Percentiles rank a stretch among this genome's conserved stretches.
Conservation (phyloP, 257 asterid species). For the Plantago major region DNA sequence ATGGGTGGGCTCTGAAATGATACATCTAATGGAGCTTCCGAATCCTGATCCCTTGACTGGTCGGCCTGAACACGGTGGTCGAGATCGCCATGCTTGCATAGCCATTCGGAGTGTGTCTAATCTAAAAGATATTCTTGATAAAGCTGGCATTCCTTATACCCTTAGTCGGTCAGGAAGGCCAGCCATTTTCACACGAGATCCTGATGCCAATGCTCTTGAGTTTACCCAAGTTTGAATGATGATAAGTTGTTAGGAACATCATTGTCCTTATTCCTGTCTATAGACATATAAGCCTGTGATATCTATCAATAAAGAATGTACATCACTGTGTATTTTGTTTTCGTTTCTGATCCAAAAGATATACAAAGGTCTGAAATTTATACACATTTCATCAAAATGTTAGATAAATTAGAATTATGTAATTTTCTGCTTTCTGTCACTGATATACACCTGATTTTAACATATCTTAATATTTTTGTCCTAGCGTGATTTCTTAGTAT, state of each 20-base stretch:
- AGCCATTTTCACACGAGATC: conserved; percentile 86
- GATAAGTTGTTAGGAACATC: conserved; percentile 15
- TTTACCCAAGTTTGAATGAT: conserved; percentile 73
- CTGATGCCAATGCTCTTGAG: conserved; percentile 90
- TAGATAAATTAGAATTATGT: too few species aligned
- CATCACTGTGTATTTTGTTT: too few species aligned
- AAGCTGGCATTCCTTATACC: conserved; percentile 72
- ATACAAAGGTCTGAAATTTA: too few species aligned
- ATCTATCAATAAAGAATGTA: not conserved
- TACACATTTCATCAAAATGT: too few species aligned
- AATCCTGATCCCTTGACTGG: conserved; percentile 88
- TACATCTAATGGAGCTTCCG: conserved; percentile 97
- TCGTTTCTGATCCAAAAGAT: too few species aligned
- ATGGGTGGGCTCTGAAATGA: conserved; percentile 95
- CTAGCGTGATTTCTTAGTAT: too few species aligned
- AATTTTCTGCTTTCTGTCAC: too few species aligned
- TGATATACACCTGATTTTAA: too few species aligned
- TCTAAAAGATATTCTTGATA: conserved; percentile 70
- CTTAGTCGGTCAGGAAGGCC: conserved; percentile 95
- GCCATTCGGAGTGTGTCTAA: conserved; percentile 74
- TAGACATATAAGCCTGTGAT: conserved; percentile 3
- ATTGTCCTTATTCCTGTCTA: conserved; percentile 1
- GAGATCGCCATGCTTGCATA: conserved; percentile 90
- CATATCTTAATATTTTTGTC: too few species aligned
- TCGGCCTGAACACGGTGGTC: conserved; percentile 87